These are phyloP conservation scores for Candida sp. DNA, from an alignment of 1,139 yeast species.

Conservation along the genomic window DNA sequence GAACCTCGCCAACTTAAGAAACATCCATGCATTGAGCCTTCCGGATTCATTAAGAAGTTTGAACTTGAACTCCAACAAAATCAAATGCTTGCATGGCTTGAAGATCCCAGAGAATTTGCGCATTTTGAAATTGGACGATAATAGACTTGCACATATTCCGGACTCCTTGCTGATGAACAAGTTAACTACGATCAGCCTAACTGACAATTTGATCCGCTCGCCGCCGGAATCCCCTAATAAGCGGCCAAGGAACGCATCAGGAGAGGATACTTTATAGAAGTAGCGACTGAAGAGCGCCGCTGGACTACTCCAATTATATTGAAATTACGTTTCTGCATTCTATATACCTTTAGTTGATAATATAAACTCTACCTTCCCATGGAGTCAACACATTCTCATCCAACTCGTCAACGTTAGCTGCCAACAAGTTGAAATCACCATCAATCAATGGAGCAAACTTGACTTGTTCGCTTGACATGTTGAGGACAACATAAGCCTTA, in stretches of 20 bases:
- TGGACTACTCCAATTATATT: too few species aligned
- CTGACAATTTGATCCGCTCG: constrained; percentile 6
- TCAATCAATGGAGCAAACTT: too few species aligned
- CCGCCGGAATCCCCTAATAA: background rate
- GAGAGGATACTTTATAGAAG: too few species aligned
- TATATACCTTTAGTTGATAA: constrained; percentile 19
- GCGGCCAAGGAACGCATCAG: background rate
- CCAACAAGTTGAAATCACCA: too few species aligned
- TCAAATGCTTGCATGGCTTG: constrained; percentile 7
- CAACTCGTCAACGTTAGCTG: too few species aligned
- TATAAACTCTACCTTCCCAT: constrained; percentile 35
- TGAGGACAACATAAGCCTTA: too few species aligned
- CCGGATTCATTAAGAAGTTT: constrained; percentile 3
- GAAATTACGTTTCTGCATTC: background rate
- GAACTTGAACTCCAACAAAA: constrained; percentile 10
- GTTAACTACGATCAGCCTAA: constrained; percentile 3
- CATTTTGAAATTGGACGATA: constrained; percentile 9
- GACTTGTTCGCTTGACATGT: too few species aligned
- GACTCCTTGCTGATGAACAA: background rate
- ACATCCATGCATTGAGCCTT: constrained; percentile 2
- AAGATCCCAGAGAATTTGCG: constrained; percentile 5
- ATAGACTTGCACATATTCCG: constrained; percentile 4
- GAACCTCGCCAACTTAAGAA: constrained; percentile 8
- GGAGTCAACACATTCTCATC: too few species aligned
- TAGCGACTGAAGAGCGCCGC: too few species aligned